Percentiles rank a stretch among this genome's conserved stretches.
Conservation (phyloP, 2,329 filamentous ascomycete genomes). For the Colletotrichum sp. region DNA sequence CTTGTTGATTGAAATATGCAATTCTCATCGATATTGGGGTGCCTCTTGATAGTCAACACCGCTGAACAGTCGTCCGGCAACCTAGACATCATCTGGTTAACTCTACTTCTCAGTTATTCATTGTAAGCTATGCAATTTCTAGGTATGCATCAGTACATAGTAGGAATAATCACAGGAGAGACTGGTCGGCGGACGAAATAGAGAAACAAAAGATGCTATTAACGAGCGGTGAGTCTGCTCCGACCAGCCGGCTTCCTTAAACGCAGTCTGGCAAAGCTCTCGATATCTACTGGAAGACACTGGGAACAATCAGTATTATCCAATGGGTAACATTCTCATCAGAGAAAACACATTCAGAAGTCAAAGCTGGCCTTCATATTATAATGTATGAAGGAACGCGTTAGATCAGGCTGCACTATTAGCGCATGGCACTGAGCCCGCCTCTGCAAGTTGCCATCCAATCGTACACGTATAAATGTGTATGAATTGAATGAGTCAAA, state of each 20-base stretch:
- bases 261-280: background rate
- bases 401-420: background rate
- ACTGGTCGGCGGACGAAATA: accelerated
- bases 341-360: no score
- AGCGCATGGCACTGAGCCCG: accelerated
- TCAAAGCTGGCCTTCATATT: background rate
- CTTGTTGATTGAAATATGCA: no score
- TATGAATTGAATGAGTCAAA: background rate
- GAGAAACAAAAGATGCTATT: accelerated
- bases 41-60: no score
- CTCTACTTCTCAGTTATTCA: no score
- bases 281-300: background rate
- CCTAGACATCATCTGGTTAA: no score
- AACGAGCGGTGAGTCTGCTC: background rate
- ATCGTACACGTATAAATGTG: accelerated
- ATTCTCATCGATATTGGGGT: no score
- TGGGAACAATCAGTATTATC: no score
- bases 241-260: background rate
- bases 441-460: accelerated
- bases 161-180: background rate
- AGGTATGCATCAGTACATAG: no score
- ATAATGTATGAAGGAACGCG: background rate
- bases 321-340: no score
- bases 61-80: no score
- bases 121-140: no score